Evolutionary conservation across 2,329 filamentous ascomycete genomes (phyloP), one percentile per base, ranked within the genome.

Genomic region (Leptographium procerum): DNA sequence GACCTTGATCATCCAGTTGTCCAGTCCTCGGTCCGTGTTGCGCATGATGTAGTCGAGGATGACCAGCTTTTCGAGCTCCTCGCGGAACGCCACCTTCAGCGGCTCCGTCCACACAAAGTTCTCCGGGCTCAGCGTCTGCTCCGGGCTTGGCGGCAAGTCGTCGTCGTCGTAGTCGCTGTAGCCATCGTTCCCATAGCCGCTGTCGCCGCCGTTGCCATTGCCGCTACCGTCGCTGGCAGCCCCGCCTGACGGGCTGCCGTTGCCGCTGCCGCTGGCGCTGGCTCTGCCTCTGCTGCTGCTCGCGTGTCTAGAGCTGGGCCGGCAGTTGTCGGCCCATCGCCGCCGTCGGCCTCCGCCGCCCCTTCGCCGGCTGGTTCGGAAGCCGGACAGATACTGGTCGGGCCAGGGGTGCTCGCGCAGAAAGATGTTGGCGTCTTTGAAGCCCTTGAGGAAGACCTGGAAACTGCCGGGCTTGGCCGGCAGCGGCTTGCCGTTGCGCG

Each of bases 1-100:
- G 34, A 99, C 89, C 71, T 90, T 94, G 69, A 99, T 91, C 94
- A 99, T 99, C 94, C 94, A 99, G 66, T 99, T 99, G 70, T 99
- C 94, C 59, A 96, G 77, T 1, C 94, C 94, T 72, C 94, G 83
- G 70, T 99, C 94, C 1, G 94, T 99, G 69, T 99, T 99, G 59
- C 94, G 84, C 94, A 99, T 99, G 63, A 99, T 95, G 70, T 99
- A 99, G 72, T 99, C 94, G 64, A 99, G 73, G 66, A 99, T 95
- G 26, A 99, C 95, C 9, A 99, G 78, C 72, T 96, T 97, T 73
- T 99, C 94, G 53, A 99, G 79, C 73, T 97, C 89, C 71, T 99
- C 94, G 43, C 94, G 80, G 69, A 99, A 96, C 0, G 89, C 88
- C 70, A 95, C 89, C 69, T 97, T 95, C 52, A 99, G 72, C 7